Evolutionary conservation across 805 yeast genomes (phyloP).

Genomic region (Pichia exigua): DNA sequence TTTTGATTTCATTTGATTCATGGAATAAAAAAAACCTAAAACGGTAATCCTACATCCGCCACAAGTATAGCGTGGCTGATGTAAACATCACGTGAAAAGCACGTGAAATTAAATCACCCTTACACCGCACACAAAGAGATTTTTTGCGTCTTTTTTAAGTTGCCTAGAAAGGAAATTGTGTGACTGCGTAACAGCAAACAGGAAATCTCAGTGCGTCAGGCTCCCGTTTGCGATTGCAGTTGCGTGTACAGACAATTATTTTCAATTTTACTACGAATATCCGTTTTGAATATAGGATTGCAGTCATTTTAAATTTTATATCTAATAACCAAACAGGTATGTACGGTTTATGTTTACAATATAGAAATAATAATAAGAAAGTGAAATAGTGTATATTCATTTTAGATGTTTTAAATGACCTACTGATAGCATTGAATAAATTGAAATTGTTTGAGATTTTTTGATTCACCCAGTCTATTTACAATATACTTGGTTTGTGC

Average conservation of each 20-base stretch:
- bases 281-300: not conserved
- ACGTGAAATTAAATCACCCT: not conserved
- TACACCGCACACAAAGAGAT: not conserved
- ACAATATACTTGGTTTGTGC: too few species aligned
- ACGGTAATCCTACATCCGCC: not conserved
- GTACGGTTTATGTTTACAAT: not conserved
- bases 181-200: not conserved
- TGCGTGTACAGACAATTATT: not conserved
- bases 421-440: not conserved
- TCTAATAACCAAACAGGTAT: constrained; percentile 4
- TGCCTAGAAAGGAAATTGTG: not conserved
- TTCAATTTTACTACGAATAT: not conserved
- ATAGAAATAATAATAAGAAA: not conserved
- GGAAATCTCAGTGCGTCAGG: not conserved
- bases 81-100: not conserved
- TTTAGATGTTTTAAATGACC: not conserved
- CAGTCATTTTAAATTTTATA: not conserved
- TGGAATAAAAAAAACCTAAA: not conserved
- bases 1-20: not conserved
- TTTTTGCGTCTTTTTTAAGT: not conserved
- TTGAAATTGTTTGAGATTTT: not conserved
- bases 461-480: too few species aligned
- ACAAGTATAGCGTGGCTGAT: not conserved
- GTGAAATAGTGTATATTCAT: not conserved
- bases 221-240: not conserved